Conservation (phyloP, 495 filamentous ascomycete genomes). For the Emericellopsis terricola region DNA sequence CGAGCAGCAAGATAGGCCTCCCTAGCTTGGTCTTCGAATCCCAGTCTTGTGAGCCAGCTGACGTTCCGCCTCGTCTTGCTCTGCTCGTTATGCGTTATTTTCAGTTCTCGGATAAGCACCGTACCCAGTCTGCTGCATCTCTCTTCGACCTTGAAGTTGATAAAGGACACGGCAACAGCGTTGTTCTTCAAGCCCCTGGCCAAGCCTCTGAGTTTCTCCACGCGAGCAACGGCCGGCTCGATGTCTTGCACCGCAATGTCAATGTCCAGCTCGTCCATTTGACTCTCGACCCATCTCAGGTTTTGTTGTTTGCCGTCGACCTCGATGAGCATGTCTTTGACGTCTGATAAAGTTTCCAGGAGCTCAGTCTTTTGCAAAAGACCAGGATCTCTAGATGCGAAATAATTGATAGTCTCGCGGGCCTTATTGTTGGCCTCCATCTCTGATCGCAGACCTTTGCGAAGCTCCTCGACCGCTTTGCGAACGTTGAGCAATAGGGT, state of each 20-base stretch:
- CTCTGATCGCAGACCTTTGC: slow-evolving; percentile 64
- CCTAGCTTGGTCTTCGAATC: slow-evolving; percentile 75
- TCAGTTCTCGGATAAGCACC: slow-evolving; percentile 52
- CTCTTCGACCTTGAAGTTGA: slow-evolving; percentile 76
- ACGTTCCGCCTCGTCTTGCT: slow-evolving; percentile 55
- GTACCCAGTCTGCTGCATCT: slow-evolving; percentile 62
- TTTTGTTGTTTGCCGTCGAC: slow-evolving; percentile 94
- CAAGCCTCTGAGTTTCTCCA: slow-evolving; percentile 68
- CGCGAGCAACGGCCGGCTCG: slow-evolving; percentile 59
- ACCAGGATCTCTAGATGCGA: slow-evolving; percentile 52
- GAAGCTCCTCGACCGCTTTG: slow-evolving; percentile 79
- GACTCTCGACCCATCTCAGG: slow-evolving; percentile 82
- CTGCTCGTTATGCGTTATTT: slow-evolving; percentile 52
- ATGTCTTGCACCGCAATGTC: slow-evolving; percentile 84
- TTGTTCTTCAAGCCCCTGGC: slow-evolving; percentile 70
- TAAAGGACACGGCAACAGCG: slow-evolving; percentile 67
- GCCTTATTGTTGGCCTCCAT: slow-evolving; percentile 61
- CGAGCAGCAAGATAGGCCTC: slow-evolving; percentile 73
- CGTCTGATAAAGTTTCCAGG: slow-evolving; percentile 47
- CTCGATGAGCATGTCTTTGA: slow-evolving; percentile 72
- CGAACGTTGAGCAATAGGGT: slow-evolving; percentile 72
- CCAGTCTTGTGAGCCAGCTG: slow-evolving; percentile 65
- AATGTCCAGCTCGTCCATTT: slow-evolving; percentile 93
- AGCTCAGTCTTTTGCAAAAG: slow-evolving; percentile 55
- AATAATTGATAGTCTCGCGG: slow-evolving; percentile 66